Evolutionary conservation across 768 basidiomycete species (phyloP).

Genomic region (Termitomyces sp.): DNA sequence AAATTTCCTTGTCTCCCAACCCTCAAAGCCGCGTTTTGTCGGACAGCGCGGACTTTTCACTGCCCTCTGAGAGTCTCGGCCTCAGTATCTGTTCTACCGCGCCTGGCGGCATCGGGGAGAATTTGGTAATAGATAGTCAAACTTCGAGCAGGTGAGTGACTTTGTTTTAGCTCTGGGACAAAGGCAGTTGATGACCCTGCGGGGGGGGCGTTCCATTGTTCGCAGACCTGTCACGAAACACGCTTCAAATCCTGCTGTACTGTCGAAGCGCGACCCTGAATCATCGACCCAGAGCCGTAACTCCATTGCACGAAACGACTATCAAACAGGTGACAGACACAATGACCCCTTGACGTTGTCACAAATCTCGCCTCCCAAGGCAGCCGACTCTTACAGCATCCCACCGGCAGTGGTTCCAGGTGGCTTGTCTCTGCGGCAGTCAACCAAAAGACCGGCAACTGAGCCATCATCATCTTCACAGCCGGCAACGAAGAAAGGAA

Average conservation of each 20-base stretch:
- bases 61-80: slow-evolving; percentile 14
- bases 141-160: slow-evolving; percentile 40
- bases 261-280: slow-evolving; percentile 8
- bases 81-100: slow-evolving; percentile 24
- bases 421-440: slow-evolving; percentile 33
- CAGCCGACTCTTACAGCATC: slow-evolving; percentile 6
- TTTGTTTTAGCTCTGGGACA: not conserved
- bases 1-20: not conserved
- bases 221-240: slow-evolving; percentile 8
- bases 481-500: slow-evolving; percentile 12
- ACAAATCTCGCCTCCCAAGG: slow-evolving; percentile 43
- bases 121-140: slow-evolving; percentile 47
- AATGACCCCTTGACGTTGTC: slow-evolving; percentile 37
- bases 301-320: slow-evolving; percentile 1
- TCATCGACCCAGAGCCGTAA: slow-evolving; percentile 1
- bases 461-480: slow-evolving; percentile 6
- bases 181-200: slow-evolving; percentile 8
- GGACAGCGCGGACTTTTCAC: slow-evolving; percentile 5
- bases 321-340: slow-evolving; percentile 4
- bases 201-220: slow-evolving; percentile 8
- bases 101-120: slow-evolving; percentile 36
- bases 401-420: slow-evolving; percentile 15
- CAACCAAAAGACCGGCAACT: slow-evolving; percentile 44
- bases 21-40: not conserved
- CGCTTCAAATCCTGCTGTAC: slow-evolving; percentile 1